A percentile compares a stretch with the other conserved stretches of the same genome.
Evolutionary conservation across 352 stramenopile genomes (phyloP).

Genomic region (Globisporangium barbulae): DNA sequence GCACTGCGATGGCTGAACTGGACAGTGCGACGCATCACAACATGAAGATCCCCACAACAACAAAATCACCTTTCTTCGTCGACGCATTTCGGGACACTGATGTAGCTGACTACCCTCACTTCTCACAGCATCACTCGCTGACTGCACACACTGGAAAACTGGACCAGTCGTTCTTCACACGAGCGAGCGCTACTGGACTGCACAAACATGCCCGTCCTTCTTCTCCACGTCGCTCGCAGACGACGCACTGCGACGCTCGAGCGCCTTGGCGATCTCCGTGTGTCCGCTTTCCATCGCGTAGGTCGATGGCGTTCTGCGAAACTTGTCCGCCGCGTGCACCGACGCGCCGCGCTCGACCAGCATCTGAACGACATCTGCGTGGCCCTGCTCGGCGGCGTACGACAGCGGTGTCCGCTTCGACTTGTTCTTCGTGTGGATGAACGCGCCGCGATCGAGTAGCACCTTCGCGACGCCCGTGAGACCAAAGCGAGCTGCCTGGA

Average conservation of each 20-base stretch:
- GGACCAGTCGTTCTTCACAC: not conserved
- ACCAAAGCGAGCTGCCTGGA: conserved; percentile 15
- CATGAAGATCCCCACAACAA: too few relatives aligned
- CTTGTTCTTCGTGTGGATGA: conserved; percentile 13
- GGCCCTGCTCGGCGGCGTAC: conserved; percentile 12
- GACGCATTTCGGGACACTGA: too few relatives aligned
- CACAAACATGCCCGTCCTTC: not conserved
- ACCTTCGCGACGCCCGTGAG: not conserved
- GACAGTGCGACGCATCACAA: too few relatives aligned
- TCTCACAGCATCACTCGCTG: too few relatives aligned
- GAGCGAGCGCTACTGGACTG: not conserved
- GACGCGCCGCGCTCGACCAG: conserved; percentile 15
- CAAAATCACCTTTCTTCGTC: too few relatives aligned
- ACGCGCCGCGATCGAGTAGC: conserved; percentile 13
- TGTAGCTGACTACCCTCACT: too few relatives aligned
- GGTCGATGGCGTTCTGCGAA: conserved; percentile 9
- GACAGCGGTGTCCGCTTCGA: conserved; percentile 12
- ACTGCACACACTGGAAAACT: not conserved
- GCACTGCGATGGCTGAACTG: too few relatives aligned
- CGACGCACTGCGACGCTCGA: conserved; percentile 6
- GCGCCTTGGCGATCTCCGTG: conserved; percentile 7
- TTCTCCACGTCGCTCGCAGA: conserved; percentile 4
- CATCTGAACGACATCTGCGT: conserved; percentile 12
- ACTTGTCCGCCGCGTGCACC: conserved; percentile 14
- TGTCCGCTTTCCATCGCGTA: conserved; percentile 13